A percentile compares a stretch with the other conserved stretches of the same genome.
Conservation (phyloP, 345 rosid genomes). For the Eucalyptus tenuipes region DNA sequence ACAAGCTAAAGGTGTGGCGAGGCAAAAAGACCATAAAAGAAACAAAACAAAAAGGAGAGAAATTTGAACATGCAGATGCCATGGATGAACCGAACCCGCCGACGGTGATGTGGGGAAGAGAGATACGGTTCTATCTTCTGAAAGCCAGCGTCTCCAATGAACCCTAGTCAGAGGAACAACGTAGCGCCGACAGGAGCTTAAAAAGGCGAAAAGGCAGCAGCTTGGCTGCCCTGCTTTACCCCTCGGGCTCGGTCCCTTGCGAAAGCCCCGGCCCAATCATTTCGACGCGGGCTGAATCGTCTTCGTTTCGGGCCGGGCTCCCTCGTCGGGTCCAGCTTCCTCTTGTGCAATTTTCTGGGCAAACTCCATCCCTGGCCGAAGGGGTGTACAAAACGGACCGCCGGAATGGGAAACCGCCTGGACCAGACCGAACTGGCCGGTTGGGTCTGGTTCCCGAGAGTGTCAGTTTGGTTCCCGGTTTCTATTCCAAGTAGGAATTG, state of each 20-base stretch:
- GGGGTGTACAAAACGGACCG: too few relatives aligned
- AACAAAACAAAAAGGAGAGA: neutral
- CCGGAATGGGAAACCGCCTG: too few relatives aligned
- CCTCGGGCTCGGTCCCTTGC: neutral
- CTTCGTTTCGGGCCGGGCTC: neutral
- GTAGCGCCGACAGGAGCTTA: neutral
- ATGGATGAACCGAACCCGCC: neutral
- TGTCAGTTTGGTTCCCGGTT: fast-evolving
- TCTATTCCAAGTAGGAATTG: fast-evolving
- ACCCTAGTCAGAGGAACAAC: neutral
- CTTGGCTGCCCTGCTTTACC: neutral
- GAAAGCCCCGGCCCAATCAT: neutral
- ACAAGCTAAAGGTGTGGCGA: slow-evolving; percentile 46
- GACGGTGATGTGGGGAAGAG: neutral
- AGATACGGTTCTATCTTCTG: neutral
- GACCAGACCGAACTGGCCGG: too few relatives aligned
- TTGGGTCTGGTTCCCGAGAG: fast-evolving
- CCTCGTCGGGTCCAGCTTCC: neutral
- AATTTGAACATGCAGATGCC: neutral
- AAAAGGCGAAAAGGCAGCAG: neutral
- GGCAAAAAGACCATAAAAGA: neutral
- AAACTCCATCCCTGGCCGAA: neutral
- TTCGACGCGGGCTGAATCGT: neutral
- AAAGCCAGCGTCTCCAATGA: neutral
- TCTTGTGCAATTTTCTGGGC: neutral